Evolutionary conservation across 805 yeast genomes (phyloP).

Genomic region (Hanseniaspora hatyaiensis): DNA sequence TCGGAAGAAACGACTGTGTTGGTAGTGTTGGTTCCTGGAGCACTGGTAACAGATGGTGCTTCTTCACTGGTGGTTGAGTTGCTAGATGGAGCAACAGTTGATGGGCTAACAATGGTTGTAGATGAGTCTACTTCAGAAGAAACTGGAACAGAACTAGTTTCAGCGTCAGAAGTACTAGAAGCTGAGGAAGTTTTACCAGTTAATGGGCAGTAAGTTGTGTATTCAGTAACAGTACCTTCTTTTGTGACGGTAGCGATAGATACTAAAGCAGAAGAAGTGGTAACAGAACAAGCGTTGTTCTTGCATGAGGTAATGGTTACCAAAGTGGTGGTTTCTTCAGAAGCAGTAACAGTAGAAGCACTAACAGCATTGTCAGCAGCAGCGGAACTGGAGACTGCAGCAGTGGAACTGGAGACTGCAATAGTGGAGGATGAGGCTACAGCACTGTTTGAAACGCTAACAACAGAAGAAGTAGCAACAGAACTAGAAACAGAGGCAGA

Average conservation of each 20-base stretch:
- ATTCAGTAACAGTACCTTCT: slow-evolving; percentile 29
- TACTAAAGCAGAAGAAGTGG: slow-evolving; percentile 29
- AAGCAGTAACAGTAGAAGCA: slow-evolving; percentile 22
- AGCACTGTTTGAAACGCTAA: too few species aligned
- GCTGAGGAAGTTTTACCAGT: slow-evolving; percentile 21
- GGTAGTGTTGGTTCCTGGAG: slow-evolving; percentile 6
- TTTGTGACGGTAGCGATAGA: slow-evolving; percentile 30
- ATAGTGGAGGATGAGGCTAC: slow-evolving; percentile 27
- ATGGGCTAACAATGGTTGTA: neutral
- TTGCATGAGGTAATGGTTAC: slow-evolving; percentile 31
- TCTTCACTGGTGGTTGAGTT: neutral
- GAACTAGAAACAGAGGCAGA: too few species aligned
- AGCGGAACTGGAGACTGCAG: slow-evolving; percentile 28
- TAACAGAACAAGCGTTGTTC: slow-evolving; percentile 27
- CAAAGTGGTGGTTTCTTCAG: slow-evolving; percentile 25
- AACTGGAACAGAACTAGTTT: slow-evolving; percentile 37
- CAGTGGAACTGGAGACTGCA: too few species aligned
- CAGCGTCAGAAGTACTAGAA: neutral
- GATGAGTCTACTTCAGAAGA: slow-evolving; percentile 49
- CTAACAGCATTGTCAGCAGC: slow-evolving; percentile 21
- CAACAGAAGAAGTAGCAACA: slow-evolving; percentile 20
- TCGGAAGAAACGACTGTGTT: neutral
- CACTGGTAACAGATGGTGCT: neutral
- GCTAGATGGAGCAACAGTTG: slow-evolving; percentile 1
- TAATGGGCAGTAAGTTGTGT: slow-evolving; percentile 30